These are phyloP conservation scores for Diaporthe longicolla DNA, from an alignment of 2,329 filamentous ascomycete genomes.

Conservation along the genomic window DNA sequence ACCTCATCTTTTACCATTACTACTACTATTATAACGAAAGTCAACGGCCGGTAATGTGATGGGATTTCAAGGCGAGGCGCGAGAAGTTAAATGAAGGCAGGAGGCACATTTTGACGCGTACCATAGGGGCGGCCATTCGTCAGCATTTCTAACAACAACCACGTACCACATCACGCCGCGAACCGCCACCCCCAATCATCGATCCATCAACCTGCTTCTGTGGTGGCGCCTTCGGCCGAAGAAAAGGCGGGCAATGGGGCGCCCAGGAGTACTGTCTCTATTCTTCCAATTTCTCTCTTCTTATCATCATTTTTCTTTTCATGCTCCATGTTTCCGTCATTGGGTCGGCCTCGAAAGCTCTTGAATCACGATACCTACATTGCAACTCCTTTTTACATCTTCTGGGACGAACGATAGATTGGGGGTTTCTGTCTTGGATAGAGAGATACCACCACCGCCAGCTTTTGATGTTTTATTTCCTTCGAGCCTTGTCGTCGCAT, in stretches of 20 bases:
- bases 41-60: conserved; percentile 35
- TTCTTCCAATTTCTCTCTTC: not conserved
- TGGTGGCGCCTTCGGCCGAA: not conserved
- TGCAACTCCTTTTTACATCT: conserved; percentile 17
- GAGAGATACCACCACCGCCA: conserved; percentile 28
- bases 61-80: conserved; percentile 24
- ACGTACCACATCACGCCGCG: not conserved
- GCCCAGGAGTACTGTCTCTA: not conserved
- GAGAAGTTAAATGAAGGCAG: conserved; percentile 16
- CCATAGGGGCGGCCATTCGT: conserved; percentile 14
- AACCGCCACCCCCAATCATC: not conserved
- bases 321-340: not conserved
- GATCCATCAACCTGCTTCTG: not conserved
- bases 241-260: not conserved
- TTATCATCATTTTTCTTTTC: not conserved
- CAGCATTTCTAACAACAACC: conserved; percentile 22
- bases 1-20: conserved; percentile 9
- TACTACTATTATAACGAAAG: conserved; percentile 34
- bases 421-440: conserved; percentile 35
- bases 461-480: not conserved
- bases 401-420: conserved; percentile 24
- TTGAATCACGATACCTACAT: conserved; percentile 38
- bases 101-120: conserved; percentile 26
- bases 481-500: not conserved
- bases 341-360: conserved; percentile 16